These are phyloP conservation scores for Phaeophleospora eucalypticola DNA, from an alignment of 2,329 filamentous ascomycete species.

Conservation along the genomic window DNA sequence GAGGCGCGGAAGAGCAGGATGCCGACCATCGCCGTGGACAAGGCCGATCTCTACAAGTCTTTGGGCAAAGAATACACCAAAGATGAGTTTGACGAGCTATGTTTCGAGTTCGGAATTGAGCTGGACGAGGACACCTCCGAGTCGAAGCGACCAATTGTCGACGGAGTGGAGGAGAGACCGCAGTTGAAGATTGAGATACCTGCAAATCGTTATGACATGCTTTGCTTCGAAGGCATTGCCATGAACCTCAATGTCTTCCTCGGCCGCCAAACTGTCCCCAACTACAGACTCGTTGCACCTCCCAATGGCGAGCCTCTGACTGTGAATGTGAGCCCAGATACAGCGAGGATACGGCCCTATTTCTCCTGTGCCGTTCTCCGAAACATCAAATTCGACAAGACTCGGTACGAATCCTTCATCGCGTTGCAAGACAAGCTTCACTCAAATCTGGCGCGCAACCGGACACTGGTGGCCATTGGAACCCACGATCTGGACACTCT, in stretches of 20 bases:
- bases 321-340: conserved; percentile 66
- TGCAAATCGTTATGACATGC: conserved; percentile 86
- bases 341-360: conserved; percentile 75
- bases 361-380: conserved; percentile 86
- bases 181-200: conserved; percentile 98
- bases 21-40: conserved; percentile 97
- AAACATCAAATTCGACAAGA: conserved; percentile 86
- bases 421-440: conserved; percentile 96
- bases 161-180: conserved; percentile 78
- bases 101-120: conserved; percentile 98
- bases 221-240: conserved; percentile 95
- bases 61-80: conserved; percentile 88
- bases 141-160: conserved; percentile 65
- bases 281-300: conserved; percentile 72
- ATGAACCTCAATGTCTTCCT: conserved; percentile 95
- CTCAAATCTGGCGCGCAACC: conserved; percentile 87
- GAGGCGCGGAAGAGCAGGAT: conserved; percentile 51
- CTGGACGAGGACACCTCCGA: conserved; percentile 91
- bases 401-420: conserved; percentile 95
- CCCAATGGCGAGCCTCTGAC: conserved; percentile 69
- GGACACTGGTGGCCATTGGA: conserved; percentile 93
- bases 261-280: conserved; percentile 68
- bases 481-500: conserved; percentile 95
- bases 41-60: conserved; percentile 90
- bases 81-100: conserved; percentile 92